phyloP scores from a whole-genome alignment of 495 filamentous ascomycete genomes.

The Annulohypoxylon moriforme region DNA sequence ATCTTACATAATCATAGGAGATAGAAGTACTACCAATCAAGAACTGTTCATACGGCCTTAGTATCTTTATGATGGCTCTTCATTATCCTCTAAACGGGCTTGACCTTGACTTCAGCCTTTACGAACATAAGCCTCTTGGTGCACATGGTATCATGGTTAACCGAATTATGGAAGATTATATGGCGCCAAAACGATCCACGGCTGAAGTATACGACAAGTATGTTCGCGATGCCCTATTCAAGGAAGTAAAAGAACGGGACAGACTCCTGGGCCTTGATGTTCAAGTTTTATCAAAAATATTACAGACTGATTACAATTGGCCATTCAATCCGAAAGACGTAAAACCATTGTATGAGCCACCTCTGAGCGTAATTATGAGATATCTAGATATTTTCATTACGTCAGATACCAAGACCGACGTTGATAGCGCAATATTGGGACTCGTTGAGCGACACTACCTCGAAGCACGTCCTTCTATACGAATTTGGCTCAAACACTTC shows the following conservation, averaged over 20 bases:
- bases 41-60: not conserved
- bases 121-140: slow-evolving; percentile 48
- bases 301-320: slow-evolving; percentile 37
- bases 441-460: slow-evolving; percentile 49
- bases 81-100: slow-evolving; percentile 55
- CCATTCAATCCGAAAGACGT: not conserved
- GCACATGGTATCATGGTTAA: slow-evolving; percentile 52
- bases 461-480: slow-evolving; percentile 44
- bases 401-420: not conserved
- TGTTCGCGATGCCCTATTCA: slow-evolving; percentile 11
- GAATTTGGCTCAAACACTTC: slow-evolving; percentile 34
- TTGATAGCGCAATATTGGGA: slow-evolving; percentile 36
- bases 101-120: slow-evolving; percentile 48
- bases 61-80: slow-evolving; percentile 29
- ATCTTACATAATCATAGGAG: not conserved
- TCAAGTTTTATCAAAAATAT: slow-evolving; percentile 39
- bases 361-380: not conserved
- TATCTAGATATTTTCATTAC: not conserved
- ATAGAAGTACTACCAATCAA: not conserved
- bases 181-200: slow-evolving; percentile 38
- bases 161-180: slow-evolving; percentile 52
- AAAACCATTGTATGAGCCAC: not conserved
- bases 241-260: slow-evolving; percentile 31
- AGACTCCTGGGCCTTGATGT: slow-evolving; percentile 46
- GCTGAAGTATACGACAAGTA: slow-evolving; percentile 24